Percentiles rank a stretch among this genome's conserved stretches.
Conservation (phyloP, 164 flowering plant species). For the Taxillus chinensis region DNA sequence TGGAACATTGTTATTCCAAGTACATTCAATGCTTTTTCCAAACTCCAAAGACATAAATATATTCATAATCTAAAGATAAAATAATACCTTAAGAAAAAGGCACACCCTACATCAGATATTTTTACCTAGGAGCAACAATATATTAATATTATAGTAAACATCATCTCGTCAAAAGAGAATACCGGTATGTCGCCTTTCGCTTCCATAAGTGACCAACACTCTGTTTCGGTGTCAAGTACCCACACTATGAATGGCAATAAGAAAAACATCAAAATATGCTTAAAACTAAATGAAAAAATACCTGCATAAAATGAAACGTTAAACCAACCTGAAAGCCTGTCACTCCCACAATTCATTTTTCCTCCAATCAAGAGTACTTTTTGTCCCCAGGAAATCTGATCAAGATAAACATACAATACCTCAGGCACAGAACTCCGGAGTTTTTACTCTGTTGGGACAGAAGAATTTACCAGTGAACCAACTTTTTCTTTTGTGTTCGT, state of each 20-base stretch:
- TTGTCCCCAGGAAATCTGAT: conserved; percentile 89
- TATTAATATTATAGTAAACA: not conserved
- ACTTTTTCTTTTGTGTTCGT: no score
- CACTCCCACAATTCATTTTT: conserved; percentile 64
- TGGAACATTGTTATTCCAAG: no score
- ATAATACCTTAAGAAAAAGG: no score
- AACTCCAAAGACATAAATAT: no score
- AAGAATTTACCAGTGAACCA: not conserved
- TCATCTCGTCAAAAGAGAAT: conserved; percentile 13
- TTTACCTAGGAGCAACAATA: no score
- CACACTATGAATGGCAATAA: conserved; percentile 49
- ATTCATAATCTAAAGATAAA: no score
- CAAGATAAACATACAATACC: conserved; percentile 10
- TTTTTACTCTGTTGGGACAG: not conserved
- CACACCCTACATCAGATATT: no score
- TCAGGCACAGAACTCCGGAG: not conserved
- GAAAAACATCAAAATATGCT: not conserved
- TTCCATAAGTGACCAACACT: conserved; percentile 90
- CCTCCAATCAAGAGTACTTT: conserved; percentile 87
- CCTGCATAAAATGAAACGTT: conserved; percentile 1
- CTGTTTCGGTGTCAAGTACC: conserved; percentile 86
- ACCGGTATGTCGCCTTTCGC: conserved; percentile 97
- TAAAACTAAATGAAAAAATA: conserved; percentile 2
- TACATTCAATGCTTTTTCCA: no score
- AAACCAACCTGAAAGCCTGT: conserved; percentile 58